phyloP scores from a whole-genome alignment of 306 rosid genomes.

The Pterocarpus macrocarpus region DNA sequence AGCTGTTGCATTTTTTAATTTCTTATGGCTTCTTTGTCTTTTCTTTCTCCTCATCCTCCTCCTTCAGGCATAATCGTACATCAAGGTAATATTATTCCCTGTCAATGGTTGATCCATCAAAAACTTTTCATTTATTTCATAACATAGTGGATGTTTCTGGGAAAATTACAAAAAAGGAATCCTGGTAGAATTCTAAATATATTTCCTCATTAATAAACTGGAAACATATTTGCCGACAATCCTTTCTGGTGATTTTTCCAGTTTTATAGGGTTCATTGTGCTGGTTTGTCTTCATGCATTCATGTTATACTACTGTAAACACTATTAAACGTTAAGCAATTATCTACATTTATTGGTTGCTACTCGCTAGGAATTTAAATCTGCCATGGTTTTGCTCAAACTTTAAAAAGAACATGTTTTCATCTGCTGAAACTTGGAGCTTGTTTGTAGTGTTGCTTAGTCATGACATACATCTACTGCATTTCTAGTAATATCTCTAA shows the following conservation, averaged over 20 bases:
- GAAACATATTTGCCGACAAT: conserved; percentile 13
- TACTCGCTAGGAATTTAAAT: conserved; percentile 8
- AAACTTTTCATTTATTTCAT: neutral
- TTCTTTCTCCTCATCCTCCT: conserved; percentile 21
- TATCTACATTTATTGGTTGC: conserved; percentile 16
- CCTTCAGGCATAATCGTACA: neutral
- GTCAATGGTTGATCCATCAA: neutral
- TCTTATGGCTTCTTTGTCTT: conserved; percentile 9
- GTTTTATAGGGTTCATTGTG: neutral
- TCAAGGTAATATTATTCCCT: neutral
- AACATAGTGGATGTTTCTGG: neutral
- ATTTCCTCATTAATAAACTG: conserved; percentile 28
- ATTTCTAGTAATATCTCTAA: conserved; percentile 44
- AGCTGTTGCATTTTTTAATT: conserved; percentile 12
- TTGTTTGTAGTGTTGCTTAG: conserved; percentile 42
- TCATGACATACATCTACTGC: conserved; percentile 27
- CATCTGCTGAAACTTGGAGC: conserved; percentile 34
- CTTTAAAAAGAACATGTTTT: conserved; percentile 13
- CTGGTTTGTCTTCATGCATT: conserved; percentile 35
- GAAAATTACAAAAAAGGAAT: neutral
- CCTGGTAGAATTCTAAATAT: neutral
- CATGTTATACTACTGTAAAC: neutral
- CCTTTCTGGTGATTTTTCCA: conserved; percentile 15
- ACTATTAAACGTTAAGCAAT: neutral
- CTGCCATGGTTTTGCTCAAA: conserved; percentile 9